Percentiles rank a stretch among this genome's conserved stretches.
phyloP scores from a whole-genome alignment of 1,284 basidiomycete genomes.

The Trametes hirsuta region DNA sequence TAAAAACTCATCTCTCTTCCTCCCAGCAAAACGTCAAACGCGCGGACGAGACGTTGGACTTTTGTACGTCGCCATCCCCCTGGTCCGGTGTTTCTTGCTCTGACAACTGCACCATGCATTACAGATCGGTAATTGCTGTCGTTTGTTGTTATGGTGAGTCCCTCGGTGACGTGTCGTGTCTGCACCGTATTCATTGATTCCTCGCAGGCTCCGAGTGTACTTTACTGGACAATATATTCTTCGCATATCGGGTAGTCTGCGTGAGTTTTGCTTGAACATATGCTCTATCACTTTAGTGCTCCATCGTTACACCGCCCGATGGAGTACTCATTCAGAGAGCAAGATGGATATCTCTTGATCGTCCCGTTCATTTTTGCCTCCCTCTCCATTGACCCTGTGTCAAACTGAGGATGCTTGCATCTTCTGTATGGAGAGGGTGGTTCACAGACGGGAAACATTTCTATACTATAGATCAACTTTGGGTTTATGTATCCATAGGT shows the following conservation, averaged over 20 bases:
- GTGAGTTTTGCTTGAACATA: slow-evolving; percentile 15
- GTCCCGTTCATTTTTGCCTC: slow-evolving; percentile 49
- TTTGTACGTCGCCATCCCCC: slow-evolving; percentile 67
- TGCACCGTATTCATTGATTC: neutral
- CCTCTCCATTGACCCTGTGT: slow-evolving; percentile 35
- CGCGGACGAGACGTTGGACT: slow-evolving; percentile 92
- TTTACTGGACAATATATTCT: slow-evolving; percentile 38
- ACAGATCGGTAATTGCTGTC: slow-evolving; percentile 51
- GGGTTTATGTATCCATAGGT: neutral
- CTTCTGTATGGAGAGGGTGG: slow-evolving; percentile 43
- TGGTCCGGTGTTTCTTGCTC: slow-evolving; percentile 1
- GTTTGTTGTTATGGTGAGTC: slow-evolving; percentile 33
- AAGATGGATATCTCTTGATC: slow-evolving; percentile 45
- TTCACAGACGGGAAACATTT: slow-evolving; percentile 63
- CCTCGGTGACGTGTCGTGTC: slow-evolving; percentile 8
- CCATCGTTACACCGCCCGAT: slow-evolving; percentile 58
- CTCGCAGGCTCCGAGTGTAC: slow-evolving; percentile 35
- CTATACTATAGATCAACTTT: neutral
- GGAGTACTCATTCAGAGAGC: slow-evolving; percentile 85
- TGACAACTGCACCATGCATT: slow-evolving; percentile 15
- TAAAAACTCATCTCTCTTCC: slow-evolving; percentile 37
- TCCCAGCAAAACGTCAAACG: slow-evolving; percentile 90
- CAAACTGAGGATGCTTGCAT: slow-evolving; percentile 28
- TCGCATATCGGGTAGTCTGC: slow-evolving; percentile 15
- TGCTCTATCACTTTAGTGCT: slow-evolving; percentile 79